Evolutionary conservation across 495 filamentous ascomycete species (phyloP), one percentile per base, ranked within the genome.

Genomic region (Mycothermus thermophilus): DNA sequence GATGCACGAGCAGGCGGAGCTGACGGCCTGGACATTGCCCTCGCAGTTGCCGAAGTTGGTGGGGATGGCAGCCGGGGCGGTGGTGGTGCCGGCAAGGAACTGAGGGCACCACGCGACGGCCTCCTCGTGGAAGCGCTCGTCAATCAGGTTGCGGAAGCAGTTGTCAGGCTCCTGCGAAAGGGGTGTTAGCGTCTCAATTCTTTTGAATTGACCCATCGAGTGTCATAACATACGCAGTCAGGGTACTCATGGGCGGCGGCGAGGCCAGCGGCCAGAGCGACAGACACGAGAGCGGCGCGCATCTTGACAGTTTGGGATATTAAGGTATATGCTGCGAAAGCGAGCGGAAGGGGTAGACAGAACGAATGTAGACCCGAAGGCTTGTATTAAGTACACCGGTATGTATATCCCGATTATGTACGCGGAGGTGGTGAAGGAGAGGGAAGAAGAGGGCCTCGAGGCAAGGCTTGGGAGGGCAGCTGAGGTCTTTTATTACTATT

Each of bases 1-100:
- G 41, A 59, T 44, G 46, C 56, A 59, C 23, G 54, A 57, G 50
- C 56, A 59, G 27, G 54, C 56, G 27, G 54, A 57, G 47, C 47
- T 54, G 27, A 55, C 47, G 14, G 23, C 40, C n/a, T 17, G 9
- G 32, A 45, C 37, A 27, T 46, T 24, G 26, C 18, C 19, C 8
- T 32, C 32, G 35, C 52, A 55, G 46, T 55, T 56, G 25, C 35
- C 28, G 28, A 52, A 46, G 31, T 47, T 27, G 20, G 45, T 41
- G 17, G 57, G 47, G 25, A 55, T 45, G 19, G 49, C 42, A 3
- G 38, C 8, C 8, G 38, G 10, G 7, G 15, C 44, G 8, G 38
- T 47, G 20, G 44, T 47, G 28, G 46, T 47, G 32, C 35, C 41
- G 13, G 32, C 23, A 18, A 57, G 42, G 31, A 48, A 52, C 28